phyloP scores from a whole-genome alignment of 805 yeast genomes.

The Starmerella kuoi region DNA sequence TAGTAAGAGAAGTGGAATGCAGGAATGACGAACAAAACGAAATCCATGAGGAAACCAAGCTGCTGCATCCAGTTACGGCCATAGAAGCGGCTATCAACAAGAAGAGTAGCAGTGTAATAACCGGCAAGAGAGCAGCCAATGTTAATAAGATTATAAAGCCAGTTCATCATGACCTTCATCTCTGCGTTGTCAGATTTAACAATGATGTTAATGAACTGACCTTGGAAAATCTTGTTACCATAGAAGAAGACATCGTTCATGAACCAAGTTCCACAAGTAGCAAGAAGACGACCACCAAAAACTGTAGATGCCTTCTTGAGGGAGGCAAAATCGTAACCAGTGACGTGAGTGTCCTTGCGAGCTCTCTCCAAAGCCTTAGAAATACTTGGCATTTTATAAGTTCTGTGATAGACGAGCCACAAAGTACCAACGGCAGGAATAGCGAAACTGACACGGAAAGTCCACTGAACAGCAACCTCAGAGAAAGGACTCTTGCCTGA shows the following conservation, averaged over 20 bases:
- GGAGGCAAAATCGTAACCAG: conserved; percentile 29
- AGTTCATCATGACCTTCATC: conserved; percentile 40
- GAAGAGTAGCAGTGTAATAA: conserved; percentile 46
- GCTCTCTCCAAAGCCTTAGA: conserved; percentile 24
- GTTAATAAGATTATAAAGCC: conserved; percentile 34
- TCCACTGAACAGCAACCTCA: conserved; percentile 31
- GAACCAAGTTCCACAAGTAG: conserved; percentile 51
- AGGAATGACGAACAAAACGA: conserved; percentile 42
- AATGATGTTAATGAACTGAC: conserved; percentile 34
- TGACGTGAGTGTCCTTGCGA: conserved; percentile 28
- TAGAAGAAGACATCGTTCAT: conserved; percentile 52
- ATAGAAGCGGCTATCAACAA: conserved; percentile 37
- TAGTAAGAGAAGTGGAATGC: conserved; percentile 48
- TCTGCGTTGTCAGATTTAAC: conserved; percentile 30
- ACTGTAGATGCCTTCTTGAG: conserved; percentile 23
- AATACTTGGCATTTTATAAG: conserved; percentile 30
- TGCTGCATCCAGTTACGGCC: conserved; percentile 51
- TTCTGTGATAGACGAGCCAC: conserved; percentile 31
- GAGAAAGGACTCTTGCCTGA: conserved; percentile 24
- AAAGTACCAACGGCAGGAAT: conserved; percentile 31
- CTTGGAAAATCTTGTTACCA: conserved; percentile 47
- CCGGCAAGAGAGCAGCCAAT: conserved; percentile 70
- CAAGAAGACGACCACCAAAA: conserved; percentile 34
- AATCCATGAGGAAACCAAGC: conserved; percentile 45
- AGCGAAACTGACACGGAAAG: conserved; percentile 31